phyloP scores from a whole-genome alignment of 768 basidiomycete species.

The Coprinopsis strossmayeri region DNA sequence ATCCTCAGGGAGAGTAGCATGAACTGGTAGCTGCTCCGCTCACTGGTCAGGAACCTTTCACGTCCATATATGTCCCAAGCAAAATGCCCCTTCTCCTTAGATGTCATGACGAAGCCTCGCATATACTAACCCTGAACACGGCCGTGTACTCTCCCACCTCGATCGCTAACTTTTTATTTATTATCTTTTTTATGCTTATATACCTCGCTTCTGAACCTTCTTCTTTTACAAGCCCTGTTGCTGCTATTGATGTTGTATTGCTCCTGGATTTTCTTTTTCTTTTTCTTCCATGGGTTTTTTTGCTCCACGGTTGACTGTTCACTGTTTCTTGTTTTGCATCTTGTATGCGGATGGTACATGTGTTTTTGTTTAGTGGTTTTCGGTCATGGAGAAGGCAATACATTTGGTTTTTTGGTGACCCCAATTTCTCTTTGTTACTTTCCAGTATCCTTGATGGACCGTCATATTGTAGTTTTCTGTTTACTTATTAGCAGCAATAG shows the following conservation, averaged over 20 bases:
- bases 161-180: background rate
- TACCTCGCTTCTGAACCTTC: background rate
- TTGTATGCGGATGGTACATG: background rate
- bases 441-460: too few relatives aligned
- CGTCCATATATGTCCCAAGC: background rate
- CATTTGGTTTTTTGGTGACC: background rate
- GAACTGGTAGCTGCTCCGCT: slow-evolving; percentile 53
- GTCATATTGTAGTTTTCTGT: too few relatives aligned
- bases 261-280: background rate
- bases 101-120: background rate
- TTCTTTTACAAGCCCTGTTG: background rate
- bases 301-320: background rate
- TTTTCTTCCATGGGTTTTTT: background rate
- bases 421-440: too few relatives aligned
- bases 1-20: slow-evolving; percentile 76
- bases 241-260: background rate
- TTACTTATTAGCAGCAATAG: too few relatives aligned
- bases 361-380: background rate
- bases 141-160: background rate
- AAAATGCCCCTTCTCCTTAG: background rate
- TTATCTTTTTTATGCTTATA: background rate
- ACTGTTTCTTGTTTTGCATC: background rate
- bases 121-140: background rate
- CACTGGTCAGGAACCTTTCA: background rate
- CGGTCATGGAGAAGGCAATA: background rate